Evolutionary conservation across 2,329 filamentous ascomycete genomes (phyloP).

Genomic region (Cladophialophora carrionii): DNA sequence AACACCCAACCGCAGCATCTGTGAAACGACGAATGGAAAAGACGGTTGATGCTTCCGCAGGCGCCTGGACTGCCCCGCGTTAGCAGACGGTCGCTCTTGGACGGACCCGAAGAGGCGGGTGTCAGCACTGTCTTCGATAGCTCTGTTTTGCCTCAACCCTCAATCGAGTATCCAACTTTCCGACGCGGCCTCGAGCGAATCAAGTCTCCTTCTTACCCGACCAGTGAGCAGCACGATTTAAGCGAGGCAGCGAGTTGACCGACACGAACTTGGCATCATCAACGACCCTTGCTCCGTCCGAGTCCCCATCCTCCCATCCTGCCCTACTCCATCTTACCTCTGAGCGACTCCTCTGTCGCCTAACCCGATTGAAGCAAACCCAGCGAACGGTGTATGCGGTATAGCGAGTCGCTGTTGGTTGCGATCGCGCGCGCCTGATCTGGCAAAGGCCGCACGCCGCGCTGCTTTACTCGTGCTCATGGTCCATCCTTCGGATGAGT

Average conservation of each 20-base stretch:
- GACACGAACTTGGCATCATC: constrained; percentile 4
- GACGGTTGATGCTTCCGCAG: background rate
- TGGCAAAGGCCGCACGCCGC: constrained; percentile 3
- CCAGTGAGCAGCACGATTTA: constrained; percentile 8
- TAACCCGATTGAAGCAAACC: background rate
- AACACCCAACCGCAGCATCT: background rate
- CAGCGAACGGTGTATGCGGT: background rate
- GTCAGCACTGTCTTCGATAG: constrained; percentile 29
- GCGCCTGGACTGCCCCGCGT: constrained; percentile 1
- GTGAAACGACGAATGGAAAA: background rate
- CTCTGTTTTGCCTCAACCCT: constrained; percentile 22
- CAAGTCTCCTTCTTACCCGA: constrained; percentile 9
- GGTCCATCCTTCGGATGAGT: constrained; percentile 4
- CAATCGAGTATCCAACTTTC: background rate
- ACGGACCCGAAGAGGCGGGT: constrained; percentile 15
- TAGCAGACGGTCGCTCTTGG: constrained; percentile 7
- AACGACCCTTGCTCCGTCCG: background rate
- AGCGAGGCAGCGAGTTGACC: constrained; percentile 8
- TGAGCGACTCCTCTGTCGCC: background rate
- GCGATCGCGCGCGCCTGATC: constrained; percentile 4
- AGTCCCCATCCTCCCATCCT: background rate
- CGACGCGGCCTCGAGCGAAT: constrained; percentile 1
- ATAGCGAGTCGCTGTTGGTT: background rate
- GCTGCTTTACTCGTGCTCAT: constrained; percentile 15
- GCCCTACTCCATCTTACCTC: constrained; percentile 6